Base-by-base conservation (phyloP, 805 yeast species). In the Candida berthetii region DNA sequence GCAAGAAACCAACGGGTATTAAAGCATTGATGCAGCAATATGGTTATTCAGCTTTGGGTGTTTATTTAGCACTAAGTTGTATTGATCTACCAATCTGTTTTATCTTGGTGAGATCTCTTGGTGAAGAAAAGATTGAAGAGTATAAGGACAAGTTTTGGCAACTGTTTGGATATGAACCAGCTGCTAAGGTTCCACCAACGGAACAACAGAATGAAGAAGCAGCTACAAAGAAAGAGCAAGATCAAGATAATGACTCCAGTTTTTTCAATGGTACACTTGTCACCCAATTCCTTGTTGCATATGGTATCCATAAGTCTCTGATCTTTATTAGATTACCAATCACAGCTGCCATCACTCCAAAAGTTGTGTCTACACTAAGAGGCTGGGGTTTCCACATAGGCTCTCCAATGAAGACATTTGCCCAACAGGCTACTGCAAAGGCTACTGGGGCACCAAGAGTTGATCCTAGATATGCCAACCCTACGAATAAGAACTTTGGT, bases 311-410 rank as follows among this genome's bases (percentile, higher is more conserved):
- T 68, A 93, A 93, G 65, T 77, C 90, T 4, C 71, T 93, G 47
- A 75, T 91, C 19, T 77, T 91, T 45, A 74, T 93, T 34, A 74
- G 99, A 47, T 66, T 93, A 5, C 99, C 99, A 13, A 61, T 88
- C 25, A 84, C 97, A 0, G 96, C 96, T 0, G 95, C 96, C 2
- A 74, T 90, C 11, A 89, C 97, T 0, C 99, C 99, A 6, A 57
- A 78, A 1, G 72, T 88, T 2, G 96, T 88, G 5, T 68, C 62
- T 40, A 57, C 66, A 37, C 71, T 91, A 47, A 76, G 85, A 43
- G 64, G 72, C 18, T 79, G 87, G 85, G 96, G 96, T 2, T 88
- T 86, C 66, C 78, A 80, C 43, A 77, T 86, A 44, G 91, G 86
- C 5, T 68, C 70, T 25, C 71, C 66, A 39, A 64, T 62, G 42